Evolutionary conservation across 129 eudicot genomes (phyloP).

Genomic region (Ambrosia trifida): DNA sequence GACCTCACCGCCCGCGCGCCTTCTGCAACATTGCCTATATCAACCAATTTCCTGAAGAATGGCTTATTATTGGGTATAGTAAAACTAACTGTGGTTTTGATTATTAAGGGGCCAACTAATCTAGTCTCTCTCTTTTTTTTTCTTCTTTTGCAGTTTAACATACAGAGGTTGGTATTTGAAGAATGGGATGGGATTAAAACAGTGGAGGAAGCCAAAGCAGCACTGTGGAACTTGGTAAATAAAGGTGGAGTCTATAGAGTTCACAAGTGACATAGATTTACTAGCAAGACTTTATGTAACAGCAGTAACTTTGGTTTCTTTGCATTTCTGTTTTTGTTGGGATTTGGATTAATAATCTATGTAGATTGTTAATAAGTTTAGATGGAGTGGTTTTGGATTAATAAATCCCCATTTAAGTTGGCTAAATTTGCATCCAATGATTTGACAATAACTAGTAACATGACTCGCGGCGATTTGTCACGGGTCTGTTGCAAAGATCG

Average conservation of each 20-base stretch:
- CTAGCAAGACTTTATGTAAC: not conserved
- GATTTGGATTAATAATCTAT: not conserved
- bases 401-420: not conserved
- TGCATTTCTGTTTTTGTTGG: not conserved
- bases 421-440: not conserved
- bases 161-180: constrained; percentile 93
- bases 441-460: not conserved
- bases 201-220: constrained; percentile 82
- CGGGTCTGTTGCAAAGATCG: too few relatives aligned
- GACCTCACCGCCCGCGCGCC: too few relatives aligned
- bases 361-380: not conserved
- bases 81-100: not conserved
- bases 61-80: not conserved
- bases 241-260: constrained; percentile 34
- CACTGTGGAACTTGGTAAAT: constrained; percentile 61
- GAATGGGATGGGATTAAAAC: constrained; percentile 76
- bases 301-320: constrained; percentile 5
- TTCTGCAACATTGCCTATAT: too few relatives aligned
- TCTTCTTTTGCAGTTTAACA: constrained; percentile 58
- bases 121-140: not conserved
- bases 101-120: not conserved
- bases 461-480: too few relatives aligned
- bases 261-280: not conserved
- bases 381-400: not conserved
- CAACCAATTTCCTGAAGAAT: not conserved